Conservation (phyloP, 495 filamentous ascomycete genomes). For the Talaromyces thailandensis region DNA sequence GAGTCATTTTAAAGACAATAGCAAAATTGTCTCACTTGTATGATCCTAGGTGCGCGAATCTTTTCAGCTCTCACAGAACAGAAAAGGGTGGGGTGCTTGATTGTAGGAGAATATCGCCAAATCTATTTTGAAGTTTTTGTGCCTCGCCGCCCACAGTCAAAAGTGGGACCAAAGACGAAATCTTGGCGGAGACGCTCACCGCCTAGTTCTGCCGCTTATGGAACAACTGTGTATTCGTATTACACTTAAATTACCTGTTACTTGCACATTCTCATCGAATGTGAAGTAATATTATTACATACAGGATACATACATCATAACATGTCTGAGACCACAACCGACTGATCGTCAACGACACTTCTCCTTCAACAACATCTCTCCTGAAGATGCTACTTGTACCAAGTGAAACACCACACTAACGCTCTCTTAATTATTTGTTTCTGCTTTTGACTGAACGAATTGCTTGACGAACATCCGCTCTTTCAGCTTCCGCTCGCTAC, state of each 20-base stretch:
- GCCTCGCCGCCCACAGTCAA: constrained; percentile 3
- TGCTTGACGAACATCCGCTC: not conserved
- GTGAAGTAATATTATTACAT: not conserved
- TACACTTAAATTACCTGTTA: not conserved
- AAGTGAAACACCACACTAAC: not conserved
- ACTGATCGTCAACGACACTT: not conserved
- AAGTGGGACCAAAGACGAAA: not conserved
- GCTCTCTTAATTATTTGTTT: not conserved
- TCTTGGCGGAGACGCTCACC: not conserved
- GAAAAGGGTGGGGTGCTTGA: not conserved
- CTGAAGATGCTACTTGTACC: not conserved
- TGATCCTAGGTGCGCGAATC: not conserved
- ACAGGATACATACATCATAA: not conserved
- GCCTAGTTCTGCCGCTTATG: not conserved
- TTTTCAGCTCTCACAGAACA: not conserved
- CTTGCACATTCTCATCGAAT: not conserved
- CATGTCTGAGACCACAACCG: not conserved
- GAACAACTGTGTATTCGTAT: not conserved
- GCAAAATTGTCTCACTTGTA: not conserved
- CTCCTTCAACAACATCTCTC: not conserved
- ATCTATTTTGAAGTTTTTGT: constrained; percentile 7
- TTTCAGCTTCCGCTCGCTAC: not conserved
- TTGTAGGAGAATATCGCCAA: not conserved
- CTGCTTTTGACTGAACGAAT: not conserved
- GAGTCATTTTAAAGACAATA: constrained; percentile 35